These are phyloP conservation scores for Clonostachys byssicola DNA, from an alignment of 2,329 filamentous ascomycete species.

Conservation along the genomic window DNA sequence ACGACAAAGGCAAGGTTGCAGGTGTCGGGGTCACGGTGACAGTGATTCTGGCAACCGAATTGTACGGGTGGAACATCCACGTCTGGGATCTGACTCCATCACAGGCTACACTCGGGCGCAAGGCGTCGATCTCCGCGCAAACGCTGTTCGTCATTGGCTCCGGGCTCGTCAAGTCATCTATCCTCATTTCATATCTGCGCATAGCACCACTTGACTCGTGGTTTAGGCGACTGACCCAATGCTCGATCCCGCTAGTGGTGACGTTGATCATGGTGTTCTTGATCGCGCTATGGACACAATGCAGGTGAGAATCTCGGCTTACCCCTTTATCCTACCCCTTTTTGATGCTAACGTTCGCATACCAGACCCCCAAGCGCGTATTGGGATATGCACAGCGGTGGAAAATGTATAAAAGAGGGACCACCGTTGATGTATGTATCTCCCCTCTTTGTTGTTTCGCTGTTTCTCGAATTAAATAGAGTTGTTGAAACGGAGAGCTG, in stretches of 20 bases:
- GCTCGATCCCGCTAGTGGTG: constrained; percentile 17
- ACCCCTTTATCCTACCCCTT: no score
- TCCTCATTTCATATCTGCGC: constrained; percentile 31
- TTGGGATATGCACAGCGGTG: constrained; percentile 10
- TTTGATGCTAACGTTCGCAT: neutral
- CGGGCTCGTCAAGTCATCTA: constrained; percentile 30
- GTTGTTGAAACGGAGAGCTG: neutral
- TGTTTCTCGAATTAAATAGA: neutral
- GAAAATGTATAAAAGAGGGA: constrained; percentile 22
- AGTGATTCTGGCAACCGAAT: constrained; percentile 24
- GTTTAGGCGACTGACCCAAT: constrained; percentile 24
- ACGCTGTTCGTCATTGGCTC: constrained; percentile 32
- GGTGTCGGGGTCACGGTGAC: constrained; percentile 23
- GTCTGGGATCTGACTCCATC: constrained; percentile 24
- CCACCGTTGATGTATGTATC: constrained; percentile 13
- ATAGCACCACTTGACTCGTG: constrained; percentile 24
- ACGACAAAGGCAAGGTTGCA: constrained; percentile 16
- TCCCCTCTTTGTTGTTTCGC: neutral
- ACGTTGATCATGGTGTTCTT: constrained; percentile 22
- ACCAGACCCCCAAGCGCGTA: constrained; percentile 12
- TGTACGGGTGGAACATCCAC: constrained; percentile 31
- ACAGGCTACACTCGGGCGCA: constrained; percentile 18
- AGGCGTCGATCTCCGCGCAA: constrained; percentile 33
- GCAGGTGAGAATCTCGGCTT: constrained; percentile 15
- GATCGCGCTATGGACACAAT: constrained; percentile 28